These are phyloP conservation scores for Starmerella sp. DNA, from an alignment of 805 yeast species.

Conservation along the genomic window DNA sequence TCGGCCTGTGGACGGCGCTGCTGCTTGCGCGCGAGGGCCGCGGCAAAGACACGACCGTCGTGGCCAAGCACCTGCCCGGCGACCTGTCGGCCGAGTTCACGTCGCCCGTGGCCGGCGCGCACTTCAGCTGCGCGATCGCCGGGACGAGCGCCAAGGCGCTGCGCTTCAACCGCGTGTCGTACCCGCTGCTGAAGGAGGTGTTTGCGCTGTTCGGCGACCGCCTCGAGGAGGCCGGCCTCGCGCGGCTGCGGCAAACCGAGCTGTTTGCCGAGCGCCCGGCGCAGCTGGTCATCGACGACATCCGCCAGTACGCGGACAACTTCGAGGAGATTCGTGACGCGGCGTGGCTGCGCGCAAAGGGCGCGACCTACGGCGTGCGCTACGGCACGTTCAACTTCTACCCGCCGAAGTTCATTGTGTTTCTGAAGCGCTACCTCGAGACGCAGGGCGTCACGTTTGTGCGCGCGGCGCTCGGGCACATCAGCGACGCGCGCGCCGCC, in stretches of 20 bases:
- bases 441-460: conserved; percentile 42
- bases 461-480: conserved; percentile 39
- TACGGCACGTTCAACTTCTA: conserved; percentile 61
- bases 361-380: conserved; percentile 44
- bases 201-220: conserved; percentile 36
- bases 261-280: conserved; percentile 45
- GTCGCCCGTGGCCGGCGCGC: conserved; percentile 72
- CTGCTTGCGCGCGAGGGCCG: conserved; percentile 37
- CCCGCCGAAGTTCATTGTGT: conserved; percentile 49
- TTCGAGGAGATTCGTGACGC: conserved; percentile 31
- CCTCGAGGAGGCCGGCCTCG: conserved; percentile 42
- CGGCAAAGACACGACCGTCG: conserved; percentile 37
- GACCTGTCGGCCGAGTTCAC: conserved; percentile 65
- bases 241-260: conserved; percentile 45
- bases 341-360: conserved; percentile 36
- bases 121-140: conserved; percentile 45
- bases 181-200: conserved; percentile 36
- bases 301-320: conserved; percentile 41
- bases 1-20: conserved; percentile 54
- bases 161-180: conserved; percentile 47
- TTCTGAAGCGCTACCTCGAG: conserved; percentile 37
- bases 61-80: conserved; percentile 65
- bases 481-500: conserved; percentile 40
- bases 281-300: conserved; percentile 37
- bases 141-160: conserved; percentile 44